Evolutionary conservation across 345 rosid genomes (phyloP), one percentile per base, ranked within the genome.

Genomic region (Melastoma malabathricum): DNA sequence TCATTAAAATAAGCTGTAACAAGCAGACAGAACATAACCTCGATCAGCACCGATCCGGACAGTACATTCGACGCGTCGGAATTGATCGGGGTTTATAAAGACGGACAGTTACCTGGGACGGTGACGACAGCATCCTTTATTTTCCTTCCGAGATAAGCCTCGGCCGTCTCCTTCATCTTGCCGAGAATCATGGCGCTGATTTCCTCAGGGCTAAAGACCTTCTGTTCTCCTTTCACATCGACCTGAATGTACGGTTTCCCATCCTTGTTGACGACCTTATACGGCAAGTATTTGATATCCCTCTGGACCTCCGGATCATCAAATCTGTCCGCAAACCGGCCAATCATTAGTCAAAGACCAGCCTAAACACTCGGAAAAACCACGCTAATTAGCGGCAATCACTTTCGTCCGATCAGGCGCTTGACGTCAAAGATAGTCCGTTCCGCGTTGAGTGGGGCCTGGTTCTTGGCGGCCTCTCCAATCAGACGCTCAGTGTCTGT

Each of bases 131-230:
- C 96, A 62, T 90, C 98, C 82, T 80, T 90, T 61, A 90, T 90
- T 64, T 90, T 86, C 82, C 86, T 90, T n/a, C 98, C 98, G 51
- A 86, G 92, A 80, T 74, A 90, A 9, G 98, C 94, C 57, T 90
- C 94, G 0, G 97, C 97, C 9, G 97, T 89, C 72, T 89, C 97
- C 81, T 89, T 89, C 97, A 86, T 89, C 80, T 89, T 89, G 10
- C 52, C 78, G 61, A 90, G 51, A 54, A 90, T 13, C 98, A 86
- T 90, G 38, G 98, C 98, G 52, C 98, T 90, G 56, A 90, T 54
- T 68, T 90, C 83, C 62, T 80, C 86, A 2, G 86, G 83, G 70
- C 80, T 77, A 66, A 77, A 80, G 45, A 74, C 68, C 60, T 63
- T 80, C 13, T 22, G 60, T 48, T 74, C 80, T 4, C 81, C 83